A percentile compares a stretch with the other conserved stretches of the same genome.
phyloP scores from a whole-genome alignment of 768 basidiomycete species.

The Hericium rajendrae region DNA sequence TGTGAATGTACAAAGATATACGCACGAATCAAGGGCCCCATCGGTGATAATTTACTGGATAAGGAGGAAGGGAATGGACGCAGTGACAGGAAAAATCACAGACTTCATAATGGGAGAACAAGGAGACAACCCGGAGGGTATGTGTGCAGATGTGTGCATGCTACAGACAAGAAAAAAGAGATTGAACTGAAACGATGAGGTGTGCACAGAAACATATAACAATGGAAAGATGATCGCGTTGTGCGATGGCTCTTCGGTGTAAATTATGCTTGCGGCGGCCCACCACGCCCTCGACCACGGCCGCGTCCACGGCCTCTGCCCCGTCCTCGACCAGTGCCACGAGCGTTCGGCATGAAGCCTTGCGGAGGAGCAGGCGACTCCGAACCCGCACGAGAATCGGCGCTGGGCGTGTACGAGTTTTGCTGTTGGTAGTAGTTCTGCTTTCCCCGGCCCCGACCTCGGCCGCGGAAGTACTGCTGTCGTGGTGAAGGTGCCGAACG shows the following conservation, averaged over 20 bases:
- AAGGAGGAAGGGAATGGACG: not conserved
- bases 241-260: not conserved
- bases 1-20: not conserved
- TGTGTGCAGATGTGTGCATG: not conserved
- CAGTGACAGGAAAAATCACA: no score
- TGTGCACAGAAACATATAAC: not conserved
- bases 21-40: not conserved
- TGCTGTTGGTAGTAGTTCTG: not conserved
- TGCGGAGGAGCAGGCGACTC: no score
- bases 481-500: not conserved
- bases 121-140: not conserved
- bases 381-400: no score
- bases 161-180: not conserved
- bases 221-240: not conserved
- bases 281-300: slow-evolving; percentile 26
- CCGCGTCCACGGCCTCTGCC: slow-evolving; percentile 26
- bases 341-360: slow-evolving; percentile 6
- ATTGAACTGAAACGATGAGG: not conserved
- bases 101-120: not conserved
- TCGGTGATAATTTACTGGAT: not conserved
- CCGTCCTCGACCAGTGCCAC: slow-evolving; percentile 19
- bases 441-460: not conserved
- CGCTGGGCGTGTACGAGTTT: no score
- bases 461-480: not conserved
- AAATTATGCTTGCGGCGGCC: not conserved